A percentile compares a stretch with the other conserved stretches of the same genome.
phyloP scores from a whole-genome alignment of 768 basidiomycete species.

The Termitomyces sp. region DNA sequence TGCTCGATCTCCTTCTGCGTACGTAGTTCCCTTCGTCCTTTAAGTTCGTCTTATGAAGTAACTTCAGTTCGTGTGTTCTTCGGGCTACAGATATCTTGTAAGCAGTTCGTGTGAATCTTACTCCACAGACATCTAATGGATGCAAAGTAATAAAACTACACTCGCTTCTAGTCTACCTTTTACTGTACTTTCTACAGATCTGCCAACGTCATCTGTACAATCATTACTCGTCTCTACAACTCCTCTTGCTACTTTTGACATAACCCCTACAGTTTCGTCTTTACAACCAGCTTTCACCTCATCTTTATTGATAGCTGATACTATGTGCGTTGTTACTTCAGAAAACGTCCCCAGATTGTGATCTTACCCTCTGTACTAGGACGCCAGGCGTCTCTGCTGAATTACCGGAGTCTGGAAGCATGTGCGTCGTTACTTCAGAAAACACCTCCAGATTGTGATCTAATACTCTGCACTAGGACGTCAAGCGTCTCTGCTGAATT shows the following conservation, averaged over 20 bases:
- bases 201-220: neutral
- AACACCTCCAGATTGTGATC: no score
- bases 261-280: neutral
- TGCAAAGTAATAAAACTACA: conserved; percentile 1
- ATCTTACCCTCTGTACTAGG: neutral
- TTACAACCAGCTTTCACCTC: neutral
- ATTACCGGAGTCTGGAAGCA: no score
- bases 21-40: neutral
- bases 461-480: no score
- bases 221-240: neutral
- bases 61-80: conserved; percentile 4
- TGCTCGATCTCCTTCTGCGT: neutral
- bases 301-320: neutral
- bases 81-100: conserved; percentile 3
- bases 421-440: no score
- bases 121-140: neutral
- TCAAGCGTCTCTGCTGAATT: no score
- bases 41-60: neutral
- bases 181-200: neutral
- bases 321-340: neutral
- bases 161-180: neutral
- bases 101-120: neutral
- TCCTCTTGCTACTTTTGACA: neutral
- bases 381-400: no score
- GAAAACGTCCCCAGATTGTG: neutral